Evolutionary conservation across 2,329 filamentous ascomycete species (phyloP).

Genomic region (Orbilia blumenaviensis): DNA sequence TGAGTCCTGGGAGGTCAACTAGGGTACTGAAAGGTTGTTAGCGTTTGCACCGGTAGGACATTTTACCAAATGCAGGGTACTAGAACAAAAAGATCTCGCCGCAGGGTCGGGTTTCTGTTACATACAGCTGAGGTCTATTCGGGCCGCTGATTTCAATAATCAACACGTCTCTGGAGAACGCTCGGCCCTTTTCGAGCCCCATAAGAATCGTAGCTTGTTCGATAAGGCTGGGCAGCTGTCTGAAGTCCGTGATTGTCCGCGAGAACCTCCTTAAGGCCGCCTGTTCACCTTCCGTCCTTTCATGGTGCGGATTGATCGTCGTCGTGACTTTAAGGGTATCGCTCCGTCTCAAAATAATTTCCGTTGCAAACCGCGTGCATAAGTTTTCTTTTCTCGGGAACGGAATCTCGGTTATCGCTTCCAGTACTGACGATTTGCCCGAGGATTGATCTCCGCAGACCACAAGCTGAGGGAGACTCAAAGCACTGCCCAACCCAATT

Average conservation of each 20-base stretch:
- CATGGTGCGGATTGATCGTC: slow-evolving; percentile 61
- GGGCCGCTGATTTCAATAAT: slow-evolving; percentile 65
- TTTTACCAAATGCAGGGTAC: neutral
- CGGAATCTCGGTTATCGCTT: slow-evolving; percentile 70
- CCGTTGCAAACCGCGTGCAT: slow-evolving; percentile 71
- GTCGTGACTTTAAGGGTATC: slow-evolving; percentile 61
- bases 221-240: slow-evolving; percentile 65
- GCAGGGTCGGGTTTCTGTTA: neutral
- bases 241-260: slow-evolving; percentile 60
- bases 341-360: slow-evolving; percentile 67
- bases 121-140: slow-evolving; percentile 61
- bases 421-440: slow-evolving; percentile 73
- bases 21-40: slow-evolving; percentile 60
- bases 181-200: slow-evolving; percentile 62
- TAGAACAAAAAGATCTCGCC: neutral
- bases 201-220: slow-evolving; percentile 66
- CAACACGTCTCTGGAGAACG: slow-evolving; percentile 65
- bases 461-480: slow-evolving; percentile 67
- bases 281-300: slow-evolving; percentile 56
- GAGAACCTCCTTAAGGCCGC: slow-evolving; percentile 60
- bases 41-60: neutral
- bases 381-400: slow-evolving; percentile 68
- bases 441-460: slow-evolving; percentile 71
- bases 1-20: slow-evolving; percentile 69
- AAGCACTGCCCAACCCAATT: slow-evolving; percentile 64